Base-by-base conservation (phyloP, 371 early-diverging fungal genomes). In the Agmasoma carcini region DNA sequence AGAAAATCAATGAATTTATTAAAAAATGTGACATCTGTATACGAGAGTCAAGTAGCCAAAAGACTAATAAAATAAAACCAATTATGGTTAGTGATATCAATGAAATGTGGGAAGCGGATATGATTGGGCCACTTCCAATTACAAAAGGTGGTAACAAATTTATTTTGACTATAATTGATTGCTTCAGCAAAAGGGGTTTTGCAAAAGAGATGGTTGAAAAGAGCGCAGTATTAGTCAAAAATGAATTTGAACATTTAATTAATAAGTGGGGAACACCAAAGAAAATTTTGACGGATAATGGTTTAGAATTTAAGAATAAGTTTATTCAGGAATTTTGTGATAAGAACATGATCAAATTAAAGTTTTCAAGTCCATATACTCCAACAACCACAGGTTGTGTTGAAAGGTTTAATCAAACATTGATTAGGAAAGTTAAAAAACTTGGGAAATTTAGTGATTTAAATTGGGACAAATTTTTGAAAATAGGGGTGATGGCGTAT, bases 91-190 rank as follows among this genome's bases (percentile, higher is more conserved):
- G 15, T 11, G 20, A 4, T 6, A 1, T 1, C 60, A 68, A 0
- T 77, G 75, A 56, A 38, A 69, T 5, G 19, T 57, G 6, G 69
- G 71, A 63, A 0, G 37, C 77, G 0, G 75, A 79, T 25, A 69
- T 69, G 27, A 61, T 79, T 31, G 75, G 75, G 12, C 66, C 51
- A 0, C 54, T 74, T 11, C 68, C 66, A 0, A 29, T 31, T 2
- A 65, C 68, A 0, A 15, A 41, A 6, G 2, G 36, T 0, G 68
- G 66, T 0, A 76, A 77, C 51, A 61, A 33, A 1, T 76, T 65
- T 65, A 74, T 79, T 3, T 23, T 78, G 0, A 63, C 70, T 0
- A 77, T 75, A 2, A 68, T 75, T 29, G 79, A 79, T 34, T 54
- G 71, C 36, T 50, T 61, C 0, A 75, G 75, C 0, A 61, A 63